Evolutionary conservation across 306 rosid species (phyloP).

Genomic region (Cucurbita maxima): DNA sequence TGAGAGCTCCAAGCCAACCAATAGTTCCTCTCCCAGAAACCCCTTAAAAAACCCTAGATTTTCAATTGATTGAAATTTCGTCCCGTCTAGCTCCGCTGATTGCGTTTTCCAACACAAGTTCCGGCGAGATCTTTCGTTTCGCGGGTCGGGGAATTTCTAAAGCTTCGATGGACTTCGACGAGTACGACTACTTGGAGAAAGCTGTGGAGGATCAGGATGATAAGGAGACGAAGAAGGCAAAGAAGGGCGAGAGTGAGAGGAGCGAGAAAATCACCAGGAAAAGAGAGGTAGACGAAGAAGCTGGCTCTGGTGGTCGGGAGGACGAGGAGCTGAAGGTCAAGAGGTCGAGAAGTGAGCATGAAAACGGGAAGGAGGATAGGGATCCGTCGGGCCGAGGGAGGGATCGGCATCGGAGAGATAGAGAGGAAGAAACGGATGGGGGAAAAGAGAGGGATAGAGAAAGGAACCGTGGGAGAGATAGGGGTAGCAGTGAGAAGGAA

Average conservation of each 20-base stretch:
- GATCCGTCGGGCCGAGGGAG: conserved; percentile 28
- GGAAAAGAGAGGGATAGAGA: conserved; percentile 27
- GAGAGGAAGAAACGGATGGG: conserved; percentile 28
- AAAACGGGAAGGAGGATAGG: conserved; percentile 48
- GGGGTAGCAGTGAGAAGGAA: conserved; percentile 20
- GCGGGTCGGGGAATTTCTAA: conserved; percentile 8
- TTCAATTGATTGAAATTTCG: background rate
- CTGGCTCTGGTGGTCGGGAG: conserved; percentile 11
- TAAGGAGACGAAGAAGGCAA: conserved; percentile 34
- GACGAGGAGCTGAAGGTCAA: conserved; percentile 45
- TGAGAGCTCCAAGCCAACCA: background rate
- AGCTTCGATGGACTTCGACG: conserved; percentile 73
- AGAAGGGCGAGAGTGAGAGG: conserved; percentile 42
- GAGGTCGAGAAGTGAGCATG: conserved; percentile 45
- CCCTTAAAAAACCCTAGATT: conserved; percentile 10
- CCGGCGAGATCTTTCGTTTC: conserved; percentile 1
- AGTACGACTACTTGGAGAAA: conserved; percentile 92
- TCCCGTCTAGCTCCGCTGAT: background rate
- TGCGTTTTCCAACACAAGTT: background rate
- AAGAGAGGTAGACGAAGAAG: conserved; percentile 49
- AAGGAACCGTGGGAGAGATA: conserved; percentile 13
- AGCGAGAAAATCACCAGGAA: conserved; percentile 48
- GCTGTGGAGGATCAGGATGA: conserved; percentile 75
- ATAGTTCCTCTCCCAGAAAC: background rate
- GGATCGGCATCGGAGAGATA: conserved; percentile 39